These are phyloP conservation scores for Sarocladium brachiariae DNA, from an alignment of 2,329 filamentous ascomycete species.

Conservation along the genomic window DNA sequence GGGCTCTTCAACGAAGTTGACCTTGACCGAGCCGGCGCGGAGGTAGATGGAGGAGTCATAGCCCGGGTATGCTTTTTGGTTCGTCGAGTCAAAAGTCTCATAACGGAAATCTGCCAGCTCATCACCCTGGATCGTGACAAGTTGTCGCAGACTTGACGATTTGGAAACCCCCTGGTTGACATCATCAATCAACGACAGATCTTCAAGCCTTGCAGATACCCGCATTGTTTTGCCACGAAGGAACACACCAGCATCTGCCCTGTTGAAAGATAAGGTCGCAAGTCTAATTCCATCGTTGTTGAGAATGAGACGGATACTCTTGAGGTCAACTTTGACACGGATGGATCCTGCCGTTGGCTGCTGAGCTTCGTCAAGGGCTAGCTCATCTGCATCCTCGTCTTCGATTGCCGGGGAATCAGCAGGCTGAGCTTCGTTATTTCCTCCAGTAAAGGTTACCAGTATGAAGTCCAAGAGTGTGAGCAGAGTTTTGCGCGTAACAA, in stretches of 20 bases:
- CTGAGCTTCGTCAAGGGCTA: slow-evolving; percentile 28
- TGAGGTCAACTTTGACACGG: slow-evolving; percentile 85
- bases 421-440: slow-evolving; percentile 38
- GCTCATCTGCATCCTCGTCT: slow-evolving; percentile 31
- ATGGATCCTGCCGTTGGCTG: slow-evolving; percentile 61
- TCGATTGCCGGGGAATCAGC: slow-evolving; percentile 25
- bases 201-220: slow-evolving; percentile 78
- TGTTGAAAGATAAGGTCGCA: slow-evolving; percentile 86
- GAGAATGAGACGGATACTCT: slow-evolving; percentile 86
- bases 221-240: slow-evolving; percentile 80
- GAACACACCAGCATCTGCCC: slow-evolving; percentile 86
- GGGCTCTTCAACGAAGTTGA: slow-evolving; percentile 95
- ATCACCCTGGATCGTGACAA: slow-evolving; percentile 92
- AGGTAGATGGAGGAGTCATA: slow-evolving; percentile 91
- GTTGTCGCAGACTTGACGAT: slow-evolving; percentile 71
- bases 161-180: slow-evolving; percentile 83
- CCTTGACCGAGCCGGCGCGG: slow-evolving; percentile 87
- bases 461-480: slow-evolving; percentile 92
- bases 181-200: slow-evolving; percentile 85
- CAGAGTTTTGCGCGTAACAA: slow-evolving; percentile 88
- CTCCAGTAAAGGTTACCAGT: slow-evolving; percentile 69
- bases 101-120: slow-evolving; percentile 96
- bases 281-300: slow-evolving; percentile 97
- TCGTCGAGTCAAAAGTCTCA: slow-evolving; percentile 79
- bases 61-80: slow-evolving; percentile 71